Evolutionary conservation across 2,329 filamentous ascomycete species (phyloP).

Genomic region (Ophiognomonia clavigignenti-juglandacearum): DNA sequence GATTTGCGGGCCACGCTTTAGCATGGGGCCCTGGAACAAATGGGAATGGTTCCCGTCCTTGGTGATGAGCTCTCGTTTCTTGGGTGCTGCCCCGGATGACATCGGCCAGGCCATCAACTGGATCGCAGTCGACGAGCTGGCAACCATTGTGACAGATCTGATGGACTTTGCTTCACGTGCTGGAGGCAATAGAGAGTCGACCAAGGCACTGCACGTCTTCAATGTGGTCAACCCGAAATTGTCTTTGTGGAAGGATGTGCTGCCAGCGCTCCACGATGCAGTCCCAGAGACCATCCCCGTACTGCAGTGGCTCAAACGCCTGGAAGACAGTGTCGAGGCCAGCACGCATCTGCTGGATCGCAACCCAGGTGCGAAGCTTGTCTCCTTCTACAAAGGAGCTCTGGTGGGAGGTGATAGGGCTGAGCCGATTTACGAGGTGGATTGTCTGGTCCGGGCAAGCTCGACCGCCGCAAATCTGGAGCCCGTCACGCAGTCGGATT

Average conservation of each 20-base stretch:
- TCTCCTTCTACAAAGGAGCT: neutral
- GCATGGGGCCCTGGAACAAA: neutral
- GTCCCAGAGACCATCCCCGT: neutral
- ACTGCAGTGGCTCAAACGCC: neutral
- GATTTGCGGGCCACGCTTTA: constrained; percentile 16
- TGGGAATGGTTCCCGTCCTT: constrained; percentile 5
- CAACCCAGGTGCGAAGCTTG: constrained; percentile 1
- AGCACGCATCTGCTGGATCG: neutral
- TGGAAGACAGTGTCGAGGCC: neutral
- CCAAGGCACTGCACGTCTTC: neutral
- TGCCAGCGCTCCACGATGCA: neutral
- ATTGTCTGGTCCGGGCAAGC: neutral
- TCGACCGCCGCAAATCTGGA: neutral
- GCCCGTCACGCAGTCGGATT: neutral
- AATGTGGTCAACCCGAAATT: neutral
- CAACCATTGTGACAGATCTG: constrained; percentile 1
- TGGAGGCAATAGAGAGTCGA: neutral
- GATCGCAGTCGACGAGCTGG: constrained; percentile 8
- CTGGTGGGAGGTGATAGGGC: neutral
- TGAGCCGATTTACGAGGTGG: neutral
- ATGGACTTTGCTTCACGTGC: neutral
- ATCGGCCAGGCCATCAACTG: constrained; percentile 7
- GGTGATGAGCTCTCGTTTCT: constrained; percentile 1
- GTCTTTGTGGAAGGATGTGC: neutral
- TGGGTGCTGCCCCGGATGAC: neutral